phyloP scores from a whole-genome alignment of 2,329 filamentous ascomycete genomes.

The Fusarium avenaceum region DNA sequence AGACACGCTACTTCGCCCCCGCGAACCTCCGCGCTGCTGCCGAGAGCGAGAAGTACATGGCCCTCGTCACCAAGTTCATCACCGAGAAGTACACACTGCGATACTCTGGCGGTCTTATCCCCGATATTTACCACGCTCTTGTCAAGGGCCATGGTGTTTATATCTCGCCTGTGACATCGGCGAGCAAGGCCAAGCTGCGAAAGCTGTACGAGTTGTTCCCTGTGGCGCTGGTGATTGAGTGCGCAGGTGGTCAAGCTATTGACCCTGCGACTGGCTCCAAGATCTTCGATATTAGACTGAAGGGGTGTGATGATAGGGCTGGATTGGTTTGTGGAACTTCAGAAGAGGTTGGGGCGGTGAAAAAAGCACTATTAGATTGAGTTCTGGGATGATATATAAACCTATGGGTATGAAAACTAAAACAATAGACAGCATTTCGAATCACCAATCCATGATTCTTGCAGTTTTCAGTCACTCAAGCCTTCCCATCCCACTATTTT shows the following conservation, averaged over 20 bases:
- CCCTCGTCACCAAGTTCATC: constrained; percentile 65
- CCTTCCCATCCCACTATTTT: background rate
- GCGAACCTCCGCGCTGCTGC: constrained; percentile 71
- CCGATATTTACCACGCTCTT: constrained; percentile 70
- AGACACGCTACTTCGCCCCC: constrained; percentile 71
- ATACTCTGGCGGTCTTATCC: constrained; percentile 72
- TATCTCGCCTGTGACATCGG: constrained; percentile 66
- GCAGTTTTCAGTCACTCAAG: background rate
- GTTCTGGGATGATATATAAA: background rate
- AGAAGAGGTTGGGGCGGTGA: constrained; percentile 61
- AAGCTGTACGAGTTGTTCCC: constrained; percentile 71
- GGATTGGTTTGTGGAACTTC: constrained; percentile 65
- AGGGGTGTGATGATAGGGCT: constrained; percentile 62
- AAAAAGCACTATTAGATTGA: constrained; percentile 34
- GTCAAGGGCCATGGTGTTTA: constrained; percentile 74
- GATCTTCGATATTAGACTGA: constrained; percentile 58
- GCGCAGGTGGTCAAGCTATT: constrained; percentile 68
- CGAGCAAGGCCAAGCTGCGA: constrained; percentile 69
- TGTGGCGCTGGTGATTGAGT: constrained; percentile 71
- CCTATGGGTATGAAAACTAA: background rate
- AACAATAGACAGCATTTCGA: background rate
- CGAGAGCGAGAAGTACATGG: constrained; percentile 63
- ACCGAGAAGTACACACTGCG: constrained; percentile 69
- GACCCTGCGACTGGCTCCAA: constrained; percentile 60
- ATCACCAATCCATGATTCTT: fast-evolving